phyloP scores from a whole-genome alignment of 2,329 filamentous ascomycete species.

The Aspergillus pseudoglaucus region DNA sequence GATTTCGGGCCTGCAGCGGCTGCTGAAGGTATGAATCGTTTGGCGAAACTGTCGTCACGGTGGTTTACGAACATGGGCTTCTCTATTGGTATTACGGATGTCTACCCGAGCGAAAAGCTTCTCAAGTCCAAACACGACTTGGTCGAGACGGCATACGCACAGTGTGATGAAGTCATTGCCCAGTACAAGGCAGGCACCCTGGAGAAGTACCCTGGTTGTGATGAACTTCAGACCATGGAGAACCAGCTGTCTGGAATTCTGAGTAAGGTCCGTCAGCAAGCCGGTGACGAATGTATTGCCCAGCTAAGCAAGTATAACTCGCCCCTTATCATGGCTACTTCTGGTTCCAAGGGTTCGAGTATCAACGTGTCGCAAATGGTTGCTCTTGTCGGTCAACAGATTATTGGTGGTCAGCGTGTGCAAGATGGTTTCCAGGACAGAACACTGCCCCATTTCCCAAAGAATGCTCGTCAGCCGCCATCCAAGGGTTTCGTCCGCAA shows the following conservation, averaged over 20 bases:
- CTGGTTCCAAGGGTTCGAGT: constrained; percentile 90
- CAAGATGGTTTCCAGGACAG: constrained; percentile 94
- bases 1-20: constrained; percentile 89
- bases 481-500: constrained; percentile 96
- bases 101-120: constrained; percentile 71
- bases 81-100: constrained; percentile 92
- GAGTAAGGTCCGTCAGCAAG: constrained; percentile 82
- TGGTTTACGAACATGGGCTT: constrained; percentile 87
- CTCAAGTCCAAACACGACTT: constrained; percentile 67
- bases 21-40: constrained; percentile 84
- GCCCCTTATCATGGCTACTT: constrained; percentile 93
- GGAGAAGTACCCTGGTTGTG: constrained; percentile 79
- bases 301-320: constrained; percentile 88
- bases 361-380: constrained; percentile 99
- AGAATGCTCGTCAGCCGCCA: constrained; percentile 83
- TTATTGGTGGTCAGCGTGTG: constrained; percentile 89
- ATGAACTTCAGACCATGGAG: constrained; percentile 86
- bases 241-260: constrained; percentile 86
- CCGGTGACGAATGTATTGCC: constrained; percentile 83
- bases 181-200: constrained; percentile 74
- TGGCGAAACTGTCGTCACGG: constrained; percentile 84
- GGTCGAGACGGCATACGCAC: constrained; percentile 68
- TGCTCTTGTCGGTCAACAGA: constrained; percentile 92
- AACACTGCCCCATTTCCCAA: constrained; percentile 89
- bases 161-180: constrained; percentile 77